Conservation (phyloP, 495 filamentous ascomycete genomes). For the Rusavskia elegans region DNA sequence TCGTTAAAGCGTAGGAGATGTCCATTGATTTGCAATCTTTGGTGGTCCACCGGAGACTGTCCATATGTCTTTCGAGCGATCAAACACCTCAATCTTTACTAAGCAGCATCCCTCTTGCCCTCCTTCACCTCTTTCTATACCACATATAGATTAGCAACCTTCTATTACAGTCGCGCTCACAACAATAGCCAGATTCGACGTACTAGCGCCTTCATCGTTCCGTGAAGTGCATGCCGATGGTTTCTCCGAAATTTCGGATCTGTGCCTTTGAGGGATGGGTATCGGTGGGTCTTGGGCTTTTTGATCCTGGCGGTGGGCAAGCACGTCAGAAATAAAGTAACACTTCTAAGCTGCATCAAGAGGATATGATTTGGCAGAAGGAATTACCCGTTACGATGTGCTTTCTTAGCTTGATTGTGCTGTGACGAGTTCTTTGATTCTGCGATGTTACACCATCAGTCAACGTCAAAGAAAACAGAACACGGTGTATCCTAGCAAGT, state of each 20-base stretch:
- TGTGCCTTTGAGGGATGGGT: constrained; percentile 95
- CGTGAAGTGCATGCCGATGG: constrained; percentile 97
- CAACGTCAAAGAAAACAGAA: not conserved
- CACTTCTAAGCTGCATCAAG: too few species aligned
- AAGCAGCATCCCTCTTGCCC: constrained; percentile 87
- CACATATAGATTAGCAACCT: constrained; percentile 24
- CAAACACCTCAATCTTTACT: constrained; percentile 4
- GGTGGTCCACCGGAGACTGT: too few species aligned
- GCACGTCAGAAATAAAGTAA: not conserved
- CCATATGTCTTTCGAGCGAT: too few species aligned
- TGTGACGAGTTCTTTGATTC: constrained; percentile 99
- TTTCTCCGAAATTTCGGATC: constrained; percentile 99
- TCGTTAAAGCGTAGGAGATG: too few species aligned
- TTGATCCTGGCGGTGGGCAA: constrained; percentile 59
- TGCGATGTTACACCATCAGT: constrained; percentile 17
- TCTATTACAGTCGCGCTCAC: not conserved
- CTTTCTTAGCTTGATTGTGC: constrained; percentile 94
- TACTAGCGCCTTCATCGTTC: constrained; percentile 95
- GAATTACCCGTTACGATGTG: constrained; percentile 80
- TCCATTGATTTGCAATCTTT: too few species aligned
- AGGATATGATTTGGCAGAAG: too few species aligned
- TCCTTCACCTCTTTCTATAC: constrained; percentile 92
- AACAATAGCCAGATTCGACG: constrained; percentile 21
- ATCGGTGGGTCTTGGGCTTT: constrained; percentile 98
- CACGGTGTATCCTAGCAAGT: not conserved